Evolutionary conservation across 768 basidiomycete genomes (phyloP), one percentile per base, ranked within the genome.

Genomic region (Rhodocollybia butyracea): DNA sequence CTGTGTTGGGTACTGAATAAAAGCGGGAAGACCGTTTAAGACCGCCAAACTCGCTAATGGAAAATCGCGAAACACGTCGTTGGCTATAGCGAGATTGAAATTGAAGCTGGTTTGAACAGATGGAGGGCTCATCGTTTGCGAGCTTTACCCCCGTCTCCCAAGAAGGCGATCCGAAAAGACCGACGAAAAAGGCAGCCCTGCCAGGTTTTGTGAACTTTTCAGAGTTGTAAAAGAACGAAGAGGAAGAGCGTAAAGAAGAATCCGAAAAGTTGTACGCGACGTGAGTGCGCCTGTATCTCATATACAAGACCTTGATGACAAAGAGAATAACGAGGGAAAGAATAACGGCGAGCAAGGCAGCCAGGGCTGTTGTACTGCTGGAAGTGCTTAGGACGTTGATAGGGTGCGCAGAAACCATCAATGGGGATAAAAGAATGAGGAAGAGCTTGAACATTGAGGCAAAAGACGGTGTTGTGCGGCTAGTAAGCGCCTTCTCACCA

Each of bases 161-260:
- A 7, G 69, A 60, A 19, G 78, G 78, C 39, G 76, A 78, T 34
- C 76, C 76, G 38, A 77, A 69, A 50, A 78, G 70, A 2, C 78
- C 78, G 17, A 77, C 73, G 29, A 74, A 55, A 59, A 78, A 69
- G 12, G 73, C 77, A 38, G 70, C 63, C 57, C 66, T 73, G 42
- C 54, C 38, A 15, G 36, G 27, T 12, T 45, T 55, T 12, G 19
- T 17, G 31, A 34, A 19, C 6, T 51, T 31, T 12, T 54, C 53
- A 26, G 52, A 54, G 3, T 45, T 52, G 57, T 42, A 55, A 51
- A 57, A 65, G 52, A 40, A 59, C 29, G 59, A 63, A 13, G 59
- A 26, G 45, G 64, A 64, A 3, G 59, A 43, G 21, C 63, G 59
- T 27, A 57, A 61, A 6, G 60, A 59, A 38, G 12, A 43, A 40